Base-by-base conservation (phyloP, 2,329 filamentous ascomycete species). In the Talaromyces sp. region DNA sequence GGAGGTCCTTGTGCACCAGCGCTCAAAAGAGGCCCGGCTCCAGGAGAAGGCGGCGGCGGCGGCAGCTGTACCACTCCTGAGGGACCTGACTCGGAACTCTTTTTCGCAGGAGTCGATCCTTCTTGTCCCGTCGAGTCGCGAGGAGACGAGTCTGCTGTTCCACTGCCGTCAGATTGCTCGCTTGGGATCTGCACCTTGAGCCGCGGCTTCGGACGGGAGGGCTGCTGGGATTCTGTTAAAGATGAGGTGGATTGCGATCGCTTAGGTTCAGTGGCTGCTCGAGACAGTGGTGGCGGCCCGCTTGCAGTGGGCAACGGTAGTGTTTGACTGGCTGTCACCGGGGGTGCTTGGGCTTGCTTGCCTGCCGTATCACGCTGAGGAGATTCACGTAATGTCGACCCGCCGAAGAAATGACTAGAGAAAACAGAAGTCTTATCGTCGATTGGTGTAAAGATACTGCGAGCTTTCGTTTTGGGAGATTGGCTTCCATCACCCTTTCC, bases 361-460 rank as follows among this genome's bases (percentile, higher is more conserved):
- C 64, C 41, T 9, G 71, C 57, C n/a, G 73, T 69, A 51, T 83
- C 80, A 52, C 70, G 72, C 61, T 76, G 77, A 24, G 75, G 72
- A 24, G 75, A 70, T 54, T 82, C 75, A 64, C 79, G 79, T 54
- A 81, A 74, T 54, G 86, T 85, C 2, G 83, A 80, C 11, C 54
- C 51, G 65, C 89, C 84, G 17, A 85, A 87, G 64, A 90, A 87
- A 72, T 96, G 92, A 65, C 93, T 90, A 12, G 91, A 91, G 50
- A 97, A 77, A 61, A 97, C 88, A 1, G 92, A 97, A 54, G 90
- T 85, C 67, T 89, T 92, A 72, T 96, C 92, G 68, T 97, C 94
- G 64, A 99, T 96, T 0, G 94, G 94, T 0, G 94, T 99, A 72
- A 97, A 97, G 62, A 99, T 97, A 73, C 92, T 97, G 71, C 92